These are phyloP conservation scores for Xerophyta viscosa DNA, from an alignment of 106 monocot species.

Conservation along the genomic window DNA sequence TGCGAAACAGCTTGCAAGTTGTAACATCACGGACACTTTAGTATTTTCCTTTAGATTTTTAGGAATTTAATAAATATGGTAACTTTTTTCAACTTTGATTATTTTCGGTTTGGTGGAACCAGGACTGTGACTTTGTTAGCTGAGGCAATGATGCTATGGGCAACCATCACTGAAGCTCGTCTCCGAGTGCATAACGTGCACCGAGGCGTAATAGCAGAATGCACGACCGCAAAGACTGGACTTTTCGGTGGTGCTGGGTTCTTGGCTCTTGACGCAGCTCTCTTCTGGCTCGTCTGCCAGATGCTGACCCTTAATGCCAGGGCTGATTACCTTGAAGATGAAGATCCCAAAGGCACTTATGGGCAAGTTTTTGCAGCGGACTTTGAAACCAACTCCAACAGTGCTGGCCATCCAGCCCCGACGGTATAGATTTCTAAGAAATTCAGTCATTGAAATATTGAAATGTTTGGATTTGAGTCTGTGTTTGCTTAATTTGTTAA, in stretches of 20 bases:
- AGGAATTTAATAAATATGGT: background rate
- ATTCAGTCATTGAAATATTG: background rate
- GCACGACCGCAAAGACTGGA: constrained; percentile 90
- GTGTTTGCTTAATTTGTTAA: too few relatives aligned
- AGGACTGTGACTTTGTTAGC: constrained; percentile 45
- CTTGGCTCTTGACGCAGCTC: constrained; percentile 69
- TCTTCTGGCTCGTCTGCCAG: constrained; percentile 89
- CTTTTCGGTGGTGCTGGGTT: constrained; percentile 87
- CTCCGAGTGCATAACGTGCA: constrained; percentile 47
- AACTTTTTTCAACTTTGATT: background rate
- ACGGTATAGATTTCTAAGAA: background rate
- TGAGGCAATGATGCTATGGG: constrained; percentile 55
- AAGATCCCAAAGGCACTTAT: constrained; percentile 73
- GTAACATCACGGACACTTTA: background rate
- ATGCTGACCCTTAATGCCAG: constrained; percentile 78
- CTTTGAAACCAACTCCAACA: constrained; percentile 19
- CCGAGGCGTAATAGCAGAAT: constrained; percentile 22
- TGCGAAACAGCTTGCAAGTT: too few relatives aligned
- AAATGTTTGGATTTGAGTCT: background rate
- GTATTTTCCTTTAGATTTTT: background rate
- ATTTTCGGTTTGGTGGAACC: constrained; percentile 2
- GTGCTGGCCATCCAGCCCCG: constrained; percentile 5
- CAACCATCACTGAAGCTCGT: constrained; percentile 62
- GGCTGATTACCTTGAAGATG: constrained; percentile 72
- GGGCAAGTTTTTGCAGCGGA: constrained; percentile 58